phyloP scores from a whole-genome alignment of 768 basidiomycete genomes.

The Nevesoporus exiguus region DNA sequence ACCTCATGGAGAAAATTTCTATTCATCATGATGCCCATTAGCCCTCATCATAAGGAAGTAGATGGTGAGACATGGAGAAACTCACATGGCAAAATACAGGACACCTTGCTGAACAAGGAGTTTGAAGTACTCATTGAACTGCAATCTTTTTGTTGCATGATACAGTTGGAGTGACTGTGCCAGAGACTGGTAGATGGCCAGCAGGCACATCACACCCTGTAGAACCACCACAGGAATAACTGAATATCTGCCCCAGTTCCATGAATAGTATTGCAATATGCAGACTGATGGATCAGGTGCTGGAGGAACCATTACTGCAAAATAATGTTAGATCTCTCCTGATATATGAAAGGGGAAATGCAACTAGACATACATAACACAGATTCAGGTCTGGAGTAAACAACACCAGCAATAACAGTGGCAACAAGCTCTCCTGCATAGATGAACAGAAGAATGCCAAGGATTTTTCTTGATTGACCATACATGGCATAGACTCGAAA shows the following conservation, averaged over 20 bases:
- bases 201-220: conserved; percentile 8
- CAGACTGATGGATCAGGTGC: conserved; percentile 5
- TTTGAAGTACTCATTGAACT: conserved; percentile 6
- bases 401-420: not conserved
- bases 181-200: not conserved
- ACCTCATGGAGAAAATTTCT: conserved; percentile 1
- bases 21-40: not conserved
- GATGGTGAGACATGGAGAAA: not conserved
- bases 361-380: not conserved
- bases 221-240: not conserved
- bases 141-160: not conserved
- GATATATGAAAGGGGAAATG: no score
- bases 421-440: not conserved
- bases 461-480: not conserved
- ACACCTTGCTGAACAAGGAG: conserved; percentile 8
- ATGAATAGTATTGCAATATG: conserved; percentile 1
- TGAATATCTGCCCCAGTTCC: conserved; percentile 1
- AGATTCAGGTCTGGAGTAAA: not conserved
- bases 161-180: not conserved
- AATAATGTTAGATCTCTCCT: not conserved
- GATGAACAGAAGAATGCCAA: not conserved
- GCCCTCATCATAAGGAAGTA: no score
- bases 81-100: conserved; percentile 8
- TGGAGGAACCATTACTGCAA: not conserved
- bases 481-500: conserved; percentile 11